These are phyloP conservation scores for Colletotrichum nymphaeae DNA, from an alignment of 2,329 filamentous ascomycete genomes.

Conservation along the genomic window DNA sequence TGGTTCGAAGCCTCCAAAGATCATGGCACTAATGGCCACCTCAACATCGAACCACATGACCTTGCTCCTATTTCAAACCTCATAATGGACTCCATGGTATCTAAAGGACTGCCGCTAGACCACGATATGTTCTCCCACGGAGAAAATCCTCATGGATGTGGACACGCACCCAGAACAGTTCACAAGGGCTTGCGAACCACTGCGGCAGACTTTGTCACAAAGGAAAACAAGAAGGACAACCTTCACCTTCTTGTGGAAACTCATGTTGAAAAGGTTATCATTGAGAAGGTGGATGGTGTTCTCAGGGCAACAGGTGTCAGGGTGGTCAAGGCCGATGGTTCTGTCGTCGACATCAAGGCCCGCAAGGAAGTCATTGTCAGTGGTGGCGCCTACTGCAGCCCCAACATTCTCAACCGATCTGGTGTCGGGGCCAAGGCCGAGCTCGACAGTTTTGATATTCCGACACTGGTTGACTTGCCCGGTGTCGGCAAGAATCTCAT, in stretches of 20 bases:
- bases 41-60: conserved; percentile 68
- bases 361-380: conserved; percentile 54
- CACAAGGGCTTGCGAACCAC: conserved; percentile 64
- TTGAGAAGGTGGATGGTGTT: conserved; percentile 47
- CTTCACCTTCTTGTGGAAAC: conserved; percentile 60
- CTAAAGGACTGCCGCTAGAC: conserved; percentile 64
- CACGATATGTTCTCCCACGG: conserved; percentile 68
- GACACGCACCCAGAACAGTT: conserved; percentile 64
- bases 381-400: conserved; percentile 62
- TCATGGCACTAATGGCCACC: conserved; percentile 63
- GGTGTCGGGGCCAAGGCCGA: conserved; percentile 61
- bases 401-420: conserved; percentile 63
- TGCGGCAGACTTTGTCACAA: conserved; percentile 62
- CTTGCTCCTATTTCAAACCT: conserved; percentile 68
- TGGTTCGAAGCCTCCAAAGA: conserved; percentile 64
- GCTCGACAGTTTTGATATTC: conserved; percentile 52
- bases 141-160: conserved; percentile 64
- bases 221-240: conserved; percentile 52
- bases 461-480: conserved; percentile 54
- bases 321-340: conserved; percentile 52
- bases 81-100: conserved; percentile 65
- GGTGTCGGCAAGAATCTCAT: conserved; percentile 64
- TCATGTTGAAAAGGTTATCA: conserved; percentile 63
- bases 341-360: conserved; percentile 47
- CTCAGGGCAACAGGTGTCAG: conserved; percentile 57